Conservation (phyloP, 305 asterid species). For the Fraxinus dipetala region DNA sequence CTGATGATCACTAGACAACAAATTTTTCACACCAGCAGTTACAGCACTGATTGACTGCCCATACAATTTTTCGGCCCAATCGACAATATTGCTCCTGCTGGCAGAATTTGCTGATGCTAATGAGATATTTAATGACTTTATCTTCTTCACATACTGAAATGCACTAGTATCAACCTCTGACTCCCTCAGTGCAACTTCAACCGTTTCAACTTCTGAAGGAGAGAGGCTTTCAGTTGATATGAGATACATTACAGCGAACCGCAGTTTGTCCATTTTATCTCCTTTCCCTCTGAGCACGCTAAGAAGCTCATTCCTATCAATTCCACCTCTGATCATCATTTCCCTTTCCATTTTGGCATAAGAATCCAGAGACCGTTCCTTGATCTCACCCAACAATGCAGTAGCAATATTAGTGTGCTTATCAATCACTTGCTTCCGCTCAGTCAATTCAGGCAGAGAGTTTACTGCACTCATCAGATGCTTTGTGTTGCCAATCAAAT, state of each 20-base stretch:
- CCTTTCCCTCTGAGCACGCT: conserved; percentile 77
- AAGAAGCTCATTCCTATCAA: conserved; percentile 69
- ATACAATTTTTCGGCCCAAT: conserved; percentile 82
- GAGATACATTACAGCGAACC: conserved; percentile 73
- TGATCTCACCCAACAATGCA: conserved; percentile 75
- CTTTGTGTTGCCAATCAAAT: conserved; percentile 74
- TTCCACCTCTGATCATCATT: conserved; percentile 75
- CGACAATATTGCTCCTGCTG: conserved; percentile 76
- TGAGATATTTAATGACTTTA: conserved; percentile 67
- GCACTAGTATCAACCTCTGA: conserved; percentile 75
- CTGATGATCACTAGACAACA: conserved; percentile 79
- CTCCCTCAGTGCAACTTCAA: conserved; percentile 68
- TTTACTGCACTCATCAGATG: conserved; percentile 89
- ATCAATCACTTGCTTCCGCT: conserved; percentile 78
- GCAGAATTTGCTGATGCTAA: conserved; percentile 79
- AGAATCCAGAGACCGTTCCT: conserved; percentile 74
- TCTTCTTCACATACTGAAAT: conserved; percentile 75
- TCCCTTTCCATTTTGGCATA: conserved; percentile 77
- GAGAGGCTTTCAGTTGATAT: conserved; percentile 66
- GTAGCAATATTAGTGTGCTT: conserved; percentile 92
- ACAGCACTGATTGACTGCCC: conserved; percentile 80
- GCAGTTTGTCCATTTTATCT: conserved; percentile 60
- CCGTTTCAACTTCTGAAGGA: conserved; percentile 61
- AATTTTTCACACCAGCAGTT: conserved; percentile 77
- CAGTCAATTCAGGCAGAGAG: conserved; percentile 87